Percentiles rank a stretch among this genome's conserved stretches.
phyloP scores from a whole-genome alignment of 306 rosid genomes.

The Begonia peltatifolia region DNA sequence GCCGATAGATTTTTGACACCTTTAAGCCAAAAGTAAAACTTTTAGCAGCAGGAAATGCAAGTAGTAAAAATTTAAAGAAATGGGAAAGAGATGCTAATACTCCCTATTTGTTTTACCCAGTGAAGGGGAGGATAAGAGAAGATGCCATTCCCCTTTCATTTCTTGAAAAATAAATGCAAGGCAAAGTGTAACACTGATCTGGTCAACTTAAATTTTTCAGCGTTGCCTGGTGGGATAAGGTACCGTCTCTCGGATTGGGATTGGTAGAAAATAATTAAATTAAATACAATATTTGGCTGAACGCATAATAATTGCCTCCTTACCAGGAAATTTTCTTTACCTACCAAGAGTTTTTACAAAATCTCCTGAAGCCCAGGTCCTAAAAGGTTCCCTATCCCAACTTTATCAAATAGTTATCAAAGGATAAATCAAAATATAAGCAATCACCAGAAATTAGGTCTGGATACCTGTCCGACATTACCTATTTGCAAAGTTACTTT shows the following conservation, averaged over 20 bases:
- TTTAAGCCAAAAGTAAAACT: constrained; percentile 45
- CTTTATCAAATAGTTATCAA: background rate
- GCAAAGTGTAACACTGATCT: constrained; percentile 44
- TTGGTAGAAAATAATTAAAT: constrained; percentile 13
- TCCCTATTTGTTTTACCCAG: constrained; percentile 82
- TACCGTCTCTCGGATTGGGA: constrained; percentile 33
- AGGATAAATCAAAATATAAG: constrained; percentile 2
- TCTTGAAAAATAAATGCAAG: constrained; percentile 55
- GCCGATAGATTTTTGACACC: constrained; percentile 54
- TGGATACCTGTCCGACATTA: constrained; percentile 6
- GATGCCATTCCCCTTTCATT: constrained; percentile 67
- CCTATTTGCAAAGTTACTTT: constrained; percentile 11
- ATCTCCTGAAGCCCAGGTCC: background rate
- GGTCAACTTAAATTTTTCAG: constrained; percentile 46
- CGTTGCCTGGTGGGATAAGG: constrained; percentile 42
- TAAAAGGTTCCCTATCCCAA: background rate
- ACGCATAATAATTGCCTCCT: constrained; percentile 31
- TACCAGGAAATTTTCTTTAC: constrained; percentile 42
- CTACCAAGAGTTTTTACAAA: constrained; percentile 16
- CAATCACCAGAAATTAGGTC: background rate
- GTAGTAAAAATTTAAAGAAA: constrained; percentile 32
- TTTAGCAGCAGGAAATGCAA: constrained; percentile 58
- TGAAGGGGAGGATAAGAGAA: constrained; percentile 56
- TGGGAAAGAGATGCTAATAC: constrained; percentile 60
- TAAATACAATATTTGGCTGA: constrained; percentile 14